Conservation (phyloP, 805 yeast species). For the Lachancea lanzarotensis region DNA sequence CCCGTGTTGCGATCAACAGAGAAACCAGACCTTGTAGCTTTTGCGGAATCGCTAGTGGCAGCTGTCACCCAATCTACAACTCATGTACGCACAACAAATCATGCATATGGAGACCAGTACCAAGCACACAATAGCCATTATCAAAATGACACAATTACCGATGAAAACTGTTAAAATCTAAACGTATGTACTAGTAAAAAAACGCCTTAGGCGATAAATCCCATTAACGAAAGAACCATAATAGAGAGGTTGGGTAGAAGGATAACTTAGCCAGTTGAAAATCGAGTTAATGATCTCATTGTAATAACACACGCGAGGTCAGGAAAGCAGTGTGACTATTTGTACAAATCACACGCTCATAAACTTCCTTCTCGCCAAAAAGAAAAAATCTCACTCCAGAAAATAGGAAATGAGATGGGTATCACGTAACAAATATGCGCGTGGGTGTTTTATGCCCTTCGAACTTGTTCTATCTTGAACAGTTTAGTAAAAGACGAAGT, state of each 20-base stretch:
- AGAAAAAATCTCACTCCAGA: background rate
- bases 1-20: no score
- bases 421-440: conserved; percentile 2
- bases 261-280: background rate
- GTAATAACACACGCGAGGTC: background rate
- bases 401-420: background rate
- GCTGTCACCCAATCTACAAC: no score
- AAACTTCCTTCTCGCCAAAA: background rate
- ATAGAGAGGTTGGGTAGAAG: background rate
- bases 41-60: no score
- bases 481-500: conserved; percentile 48
- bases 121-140: no score
- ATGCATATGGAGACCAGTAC: no score
- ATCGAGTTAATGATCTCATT: background rate
- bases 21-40: no score
- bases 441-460: background rate
- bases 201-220: background rate
- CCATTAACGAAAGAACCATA: background rate
- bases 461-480: no score
- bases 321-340: background rate
- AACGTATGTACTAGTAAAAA: background rate
- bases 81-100: no score
- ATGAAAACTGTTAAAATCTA: background rate
- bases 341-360: background rate
- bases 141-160: background rate